Evolutionary conservation across 2,329 filamentous ascomycete genomes (phyloP).

Genomic region (Stachybotrys echinatus): DNA sequence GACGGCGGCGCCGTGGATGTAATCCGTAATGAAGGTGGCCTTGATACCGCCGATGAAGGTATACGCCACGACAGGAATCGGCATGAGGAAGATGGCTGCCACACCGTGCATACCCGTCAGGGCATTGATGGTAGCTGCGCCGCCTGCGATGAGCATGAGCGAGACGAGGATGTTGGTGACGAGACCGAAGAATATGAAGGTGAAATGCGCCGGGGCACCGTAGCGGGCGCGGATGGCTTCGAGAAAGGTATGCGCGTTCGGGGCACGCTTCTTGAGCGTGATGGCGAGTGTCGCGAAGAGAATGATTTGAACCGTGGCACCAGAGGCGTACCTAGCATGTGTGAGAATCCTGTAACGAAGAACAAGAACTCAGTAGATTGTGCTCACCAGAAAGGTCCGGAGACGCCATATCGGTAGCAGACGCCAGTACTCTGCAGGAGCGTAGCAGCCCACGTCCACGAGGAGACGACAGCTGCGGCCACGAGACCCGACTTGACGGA

Average conservation of each 20-base stretch:
- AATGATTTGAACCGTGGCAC: constrained; percentile 82
- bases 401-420: constrained; percentile 72
- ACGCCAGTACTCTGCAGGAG: constrained; percentile 75
- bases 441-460: constrained; percentile 90
- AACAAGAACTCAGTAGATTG: constrained; percentile 43
- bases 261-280: constrained; percentile 79
- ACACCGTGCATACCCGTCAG: constrained; percentile 50
- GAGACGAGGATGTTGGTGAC: constrained; percentile 86
- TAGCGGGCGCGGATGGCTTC: constrained; percentile 81
- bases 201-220: constrained; percentile 63
- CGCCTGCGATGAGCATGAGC: constrained; percentile 82
- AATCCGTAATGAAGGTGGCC: constrained; percentile 81
- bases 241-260: constrained; percentile 81
- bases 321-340: constrained; percentile 43
- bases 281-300: constrained; percentile 89
- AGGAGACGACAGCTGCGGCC: constrained; percentile 83
- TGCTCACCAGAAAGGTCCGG: constrained; percentile 45
- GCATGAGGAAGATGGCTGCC: constrained; percentile 79
- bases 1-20: constrained; percentile 79
- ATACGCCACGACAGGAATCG: constrained; percentile 70
- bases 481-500: constrained; percentile 87
- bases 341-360: neutral
- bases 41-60: constrained; percentile 78
- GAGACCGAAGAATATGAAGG: constrained; percentile 77
- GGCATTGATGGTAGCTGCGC: constrained; percentile 50